A percentile compares a stretch with the other conserved stretches of the same genome.
Evolutionary conservation across 108 stramenopile genomes (phyloP).

Genomic region (Chaetoceros muelleri): DNA sequence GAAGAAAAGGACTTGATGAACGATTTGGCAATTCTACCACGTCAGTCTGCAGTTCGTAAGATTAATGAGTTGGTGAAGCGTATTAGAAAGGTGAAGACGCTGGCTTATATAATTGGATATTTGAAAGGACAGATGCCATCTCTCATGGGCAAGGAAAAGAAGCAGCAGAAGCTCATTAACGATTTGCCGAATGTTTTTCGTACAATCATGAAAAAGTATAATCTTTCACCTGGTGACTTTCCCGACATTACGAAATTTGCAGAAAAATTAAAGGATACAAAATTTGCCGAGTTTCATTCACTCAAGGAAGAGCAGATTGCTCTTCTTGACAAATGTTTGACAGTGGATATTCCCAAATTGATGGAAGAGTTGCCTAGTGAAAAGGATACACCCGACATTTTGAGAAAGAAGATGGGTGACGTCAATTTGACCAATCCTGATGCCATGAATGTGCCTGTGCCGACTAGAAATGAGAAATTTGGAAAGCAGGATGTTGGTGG

Average conservation of each 20-base stretch:
- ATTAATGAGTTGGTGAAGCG: slow-evolving; percentile 99
- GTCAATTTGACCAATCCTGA: too few relatives aligned
- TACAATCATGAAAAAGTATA: slow-evolving; percentile 82
- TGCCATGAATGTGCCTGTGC: slow-evolving; percentile 41
- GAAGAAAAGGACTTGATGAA: slow-evolving; percentile 94
- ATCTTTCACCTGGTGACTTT: slow-evolving; percentile 87
- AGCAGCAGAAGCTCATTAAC: slow-evolving; percentile 89
- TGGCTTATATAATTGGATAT: slow-evolving; percentile 87
- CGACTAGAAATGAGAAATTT: slow-evolving; percentile 50
- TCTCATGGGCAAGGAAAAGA: slow-evolving; percentile 94
- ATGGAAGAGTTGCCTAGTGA: slow-evolving; percentile 78
- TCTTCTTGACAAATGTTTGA: slow-evolving; percentile 34
- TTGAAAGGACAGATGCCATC: slow-evolving; percentile 94
- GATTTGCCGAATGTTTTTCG: slow-evolving; percentile 92
- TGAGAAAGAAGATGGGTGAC: slow-evolving; percentile 48
- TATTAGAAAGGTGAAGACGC: slow-evolving; percentile 90
- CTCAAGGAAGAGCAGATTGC: slow-evolving; percentile 27
- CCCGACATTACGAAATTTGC: slow-evolving; percentile 72
- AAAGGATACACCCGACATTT: slow-evolving; percentile 69
- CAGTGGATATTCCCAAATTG: slow-evolving; percentile 33
- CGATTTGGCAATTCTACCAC: slow-evolving; percentile 88
- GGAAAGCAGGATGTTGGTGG: slow-evolving; percentile 40
- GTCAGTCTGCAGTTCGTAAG: slow-evolving; percentile 92
- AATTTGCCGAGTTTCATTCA: slow-evolving; percentile 63
- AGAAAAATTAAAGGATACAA: slow-evolving; percentile 61